Conservation (phyloP, 306 rosid genomes). For the Urtica urens region DNA sequence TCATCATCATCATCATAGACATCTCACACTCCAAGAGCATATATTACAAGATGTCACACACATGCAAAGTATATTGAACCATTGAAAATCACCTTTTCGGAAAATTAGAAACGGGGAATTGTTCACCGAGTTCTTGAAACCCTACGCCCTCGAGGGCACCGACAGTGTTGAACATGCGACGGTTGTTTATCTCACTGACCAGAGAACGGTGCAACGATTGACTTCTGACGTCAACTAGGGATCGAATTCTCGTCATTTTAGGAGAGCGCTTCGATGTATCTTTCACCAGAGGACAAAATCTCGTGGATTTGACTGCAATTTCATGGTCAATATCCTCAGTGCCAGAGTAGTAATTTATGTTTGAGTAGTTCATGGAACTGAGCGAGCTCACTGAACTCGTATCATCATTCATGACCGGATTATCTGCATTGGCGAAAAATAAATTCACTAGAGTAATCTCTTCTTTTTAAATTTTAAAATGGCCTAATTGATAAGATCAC, state of each 20-base stretch:
- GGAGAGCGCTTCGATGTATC: slow-evolving; percentile 9
- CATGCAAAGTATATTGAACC: background rate
- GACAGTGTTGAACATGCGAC: slow-evolving; percentile 46
- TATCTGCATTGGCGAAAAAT: slow-evolving; percentile 23
- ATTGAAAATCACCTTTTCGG: background rate
- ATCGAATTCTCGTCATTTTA: slow-evolving; percentile 25
- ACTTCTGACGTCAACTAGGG: slow-evolving; percentile 39
- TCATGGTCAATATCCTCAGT: slow-evolving; percentile 15
- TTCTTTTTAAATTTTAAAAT: too few relatives aligned
- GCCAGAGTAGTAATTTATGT: slow-evolving; percentile 30
- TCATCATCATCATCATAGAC: slow-evolving; percentile 6
- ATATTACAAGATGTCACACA: background rate
- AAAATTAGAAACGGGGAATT: background rate
- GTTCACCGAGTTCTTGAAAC: slow-evolving; percentile 28
- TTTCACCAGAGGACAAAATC: slow-evolving; percentile 44
- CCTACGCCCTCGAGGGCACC: slow-evolving; percentile 62
- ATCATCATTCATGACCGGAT: slow-evolving; percentile 34
- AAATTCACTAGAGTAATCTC: too few relatives aligned
- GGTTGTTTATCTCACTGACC: slow-evolving; percentile 46
- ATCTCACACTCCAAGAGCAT: background rate
- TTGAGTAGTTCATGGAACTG: slow-evolving; percentile 45
- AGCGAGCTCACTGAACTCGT: slow-evolving; percentile 43
- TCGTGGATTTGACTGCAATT: slow-evolving; percentile 24
- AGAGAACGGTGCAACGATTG: slow-evolving; percentile 43
- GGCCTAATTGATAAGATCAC: too few relatives aligned